phyloP scores from a whole-genome alignment of 805 yeast genomes.

The Cyberlindnera amylophila region DNA sequence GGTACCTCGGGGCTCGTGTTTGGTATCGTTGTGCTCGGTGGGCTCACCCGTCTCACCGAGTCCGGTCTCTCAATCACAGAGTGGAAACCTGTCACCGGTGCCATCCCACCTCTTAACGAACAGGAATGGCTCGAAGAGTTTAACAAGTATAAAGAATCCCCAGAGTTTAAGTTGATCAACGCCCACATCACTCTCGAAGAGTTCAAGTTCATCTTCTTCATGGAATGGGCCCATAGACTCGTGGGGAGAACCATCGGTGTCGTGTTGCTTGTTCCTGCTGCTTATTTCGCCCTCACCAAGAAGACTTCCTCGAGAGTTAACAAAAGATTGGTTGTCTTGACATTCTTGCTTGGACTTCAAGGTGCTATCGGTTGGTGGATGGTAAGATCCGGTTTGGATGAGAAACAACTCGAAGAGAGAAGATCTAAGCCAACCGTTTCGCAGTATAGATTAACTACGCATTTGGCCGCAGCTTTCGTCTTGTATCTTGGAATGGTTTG shows the following conservation, averaged over 20 bases:
- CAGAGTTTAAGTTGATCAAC: constrained; percentile 87
- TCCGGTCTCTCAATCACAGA: constrained; percentile 95
- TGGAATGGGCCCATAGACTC: constrained; percentile 97
- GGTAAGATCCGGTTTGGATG: constrained; percentile 94
- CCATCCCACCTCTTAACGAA: constrained; percentile 81
- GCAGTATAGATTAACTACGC: constrained; percentile 90
- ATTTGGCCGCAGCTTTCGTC: constrained; percentile 86
- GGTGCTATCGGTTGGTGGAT: constrained; percentile 99
- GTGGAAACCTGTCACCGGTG: constrained; percentile 97
- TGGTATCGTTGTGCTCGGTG: constrained; percentile 95
- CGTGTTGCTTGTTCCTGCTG: constrained; percentile 78
- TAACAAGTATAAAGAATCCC: constrained; percentile 73
- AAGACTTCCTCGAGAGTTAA: constrained; percentile 67
- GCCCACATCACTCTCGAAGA: constrained; percentile 87
- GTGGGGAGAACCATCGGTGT: constrained; percentile 90
- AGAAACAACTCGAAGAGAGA: constrained; percentile 69
- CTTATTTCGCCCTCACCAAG: constrained; percentile 67
- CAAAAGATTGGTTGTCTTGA: constrained; percentile 62
- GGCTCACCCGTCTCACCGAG: constrained; percentile 91
- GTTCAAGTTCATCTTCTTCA: constrained; percentile 87
- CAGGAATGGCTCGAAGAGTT: constrained; percentile 87
- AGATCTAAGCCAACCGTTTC: constrained; percentile 96
- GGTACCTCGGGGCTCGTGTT: constrained; percentile 87
- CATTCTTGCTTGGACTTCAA: constrained; percentile 82
- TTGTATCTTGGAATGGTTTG: constrained; percentile 86